Base-by-base conservation (phyloP, 2,329 filamentous ascomycete species). In the Diaporthe sp. region DNA sequence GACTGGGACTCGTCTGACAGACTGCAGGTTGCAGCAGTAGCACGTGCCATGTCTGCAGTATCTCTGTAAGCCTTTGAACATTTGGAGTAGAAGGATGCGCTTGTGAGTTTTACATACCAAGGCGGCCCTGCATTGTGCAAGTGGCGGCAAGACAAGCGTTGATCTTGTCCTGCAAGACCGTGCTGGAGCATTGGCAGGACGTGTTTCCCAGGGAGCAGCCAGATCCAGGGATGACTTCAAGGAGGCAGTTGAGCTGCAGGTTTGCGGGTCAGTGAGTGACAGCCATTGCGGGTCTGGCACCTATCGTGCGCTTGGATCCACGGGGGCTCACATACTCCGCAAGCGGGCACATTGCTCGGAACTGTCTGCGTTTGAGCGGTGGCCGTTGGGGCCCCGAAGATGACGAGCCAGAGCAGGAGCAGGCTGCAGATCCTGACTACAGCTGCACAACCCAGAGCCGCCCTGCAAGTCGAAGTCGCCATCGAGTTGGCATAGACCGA, bases 41-140 rank as follows among this genome's bases (percentile, higher is more conserved):
- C 39, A 17, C 71, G 51, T n/a, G 74, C 47, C 37, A 71, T 56
- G 7, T 73, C 71, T 73, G 44, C 69, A 8, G 8, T 4, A 22
- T 10, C 22, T 15, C 1, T 39, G 37, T 73, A 22, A 73, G 50
- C 30, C 22, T 13, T 22, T 32, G 7, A 7, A n/a, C 15, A 51
- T 51, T 6, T 58, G 5, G n/a, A 22, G n/a, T 5, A 6, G 22
- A 3, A 51, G 4, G 32, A 12, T 3, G 9, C 37, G 39, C 4
- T 32, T 42, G 7, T 53, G 39, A 39, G 27, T 10, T 19, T 3
- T 17, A 75, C 71, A n/a, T 56, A 75, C 74, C 71, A n/a, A 75
- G 71, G 39, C 10, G 35, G 0, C 73, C 72, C 47, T 73, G 61
- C 70, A 75, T 66, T 9, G 74, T 74, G 55, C 75, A 77, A n/a